phyloP scores from a whole-genome alignment of 2,329 filamentous ascomycete genomes.

The Aspergillus versicolor region DNA sequence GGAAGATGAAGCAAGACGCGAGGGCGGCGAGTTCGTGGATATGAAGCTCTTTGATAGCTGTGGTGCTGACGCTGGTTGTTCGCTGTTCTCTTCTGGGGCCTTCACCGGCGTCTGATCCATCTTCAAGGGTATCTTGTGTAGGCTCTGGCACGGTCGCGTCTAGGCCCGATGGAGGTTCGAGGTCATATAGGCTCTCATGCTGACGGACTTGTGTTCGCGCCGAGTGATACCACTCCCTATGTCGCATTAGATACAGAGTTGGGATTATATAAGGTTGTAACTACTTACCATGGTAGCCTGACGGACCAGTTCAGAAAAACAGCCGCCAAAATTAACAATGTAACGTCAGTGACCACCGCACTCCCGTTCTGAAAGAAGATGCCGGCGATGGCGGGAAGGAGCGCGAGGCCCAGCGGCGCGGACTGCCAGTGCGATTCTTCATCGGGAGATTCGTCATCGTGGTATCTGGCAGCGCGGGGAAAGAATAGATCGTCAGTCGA shows the following conservation, averaged over 20 bases:
- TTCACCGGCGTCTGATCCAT: background rate
- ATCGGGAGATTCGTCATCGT: slow-evolving; percentile 35
- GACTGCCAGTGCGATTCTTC: slow-evolving; percentile 73
- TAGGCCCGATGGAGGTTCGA: slow-evolving; percentile 23
- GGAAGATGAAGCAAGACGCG: slow-evolving; percentile 74
- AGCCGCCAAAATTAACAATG: slow-evolving; percentile 74
- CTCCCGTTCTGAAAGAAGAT: slow-evolving; percentile 82
- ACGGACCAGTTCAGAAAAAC: slow-evolving; percentile 93
- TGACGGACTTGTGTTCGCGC: slow-evolving; percentile 61
- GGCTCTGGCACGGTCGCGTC: slow-evolving; percentile 27
- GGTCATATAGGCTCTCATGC: slow-evolving; percentile 31
- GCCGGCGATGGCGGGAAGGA: slow-evolving; percentile 82
- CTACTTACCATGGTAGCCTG: slow-evolving; percentile 75
- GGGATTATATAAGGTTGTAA: slow-evolving; percentile 8
- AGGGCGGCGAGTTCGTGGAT: slow-evolving; percentile 74
- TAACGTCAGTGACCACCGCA: slow-evolving; percentile 78
- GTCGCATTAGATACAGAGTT: slow-evolving; percentile 8
- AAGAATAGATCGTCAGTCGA: slow-evolving; percentile 71
- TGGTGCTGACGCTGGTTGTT: slow-evolving; percentile 14
- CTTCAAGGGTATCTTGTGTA: slow-evolving; percentile 8
- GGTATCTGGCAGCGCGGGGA: slow-evolving; percentile 48
- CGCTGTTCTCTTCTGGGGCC: background rate
- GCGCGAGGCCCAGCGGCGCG: slow-evolving; percentile 76
- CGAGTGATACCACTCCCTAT: slow-evolving; percentile 71
- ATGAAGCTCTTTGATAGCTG: slow-evolving; percentile 64